Evolutionary conservation across 1,139 yeast genomes (phyloP), one percentile per base, ranked within the genome.

Genomic region (Yamadazyma buinensis): DNA sequence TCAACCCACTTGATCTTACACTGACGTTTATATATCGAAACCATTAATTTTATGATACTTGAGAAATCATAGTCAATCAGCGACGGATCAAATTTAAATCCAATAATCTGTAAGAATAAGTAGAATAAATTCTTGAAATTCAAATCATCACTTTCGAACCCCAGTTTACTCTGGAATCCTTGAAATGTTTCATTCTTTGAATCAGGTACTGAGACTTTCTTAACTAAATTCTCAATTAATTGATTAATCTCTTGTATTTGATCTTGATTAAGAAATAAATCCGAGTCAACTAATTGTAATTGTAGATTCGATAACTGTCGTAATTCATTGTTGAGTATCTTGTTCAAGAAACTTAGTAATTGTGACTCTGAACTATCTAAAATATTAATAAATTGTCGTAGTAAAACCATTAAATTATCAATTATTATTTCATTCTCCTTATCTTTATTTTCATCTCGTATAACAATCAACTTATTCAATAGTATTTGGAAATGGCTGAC

Each of bases 291-390:
- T 7, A 46, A 26, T 18, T 38, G 37, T 7, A 42, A 27, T 26
- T 35, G 44, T 14, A 46, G 23, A 23, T 44, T 46, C 6, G 42
- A 26, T 9, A 43, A 27, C 28, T 44, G 49, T n/a, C 43, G 27
- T n/a, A 44, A 30, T 34, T 46, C 49, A 20, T 32, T 31, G 26
- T 41, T 41, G 25, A 41, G 36, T 25, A 30, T 23, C 17, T 35
- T 38, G 17, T 44, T 46, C 10, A 44, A 25, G 19, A 44, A 42
- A n/a, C 9, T 14, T 2, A 37, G 24, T 14, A 44, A 13, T 9
- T 31, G 32, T 2, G 14, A 3, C n/a, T 35, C 28, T 2, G 37
- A 37, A 10, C 30, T 18, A 2, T 24, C 13, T 11, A 26, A 15
- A n/a, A 29, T 26, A n/a, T 20, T 9, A 3, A 11, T 12, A 18